Base-by-base conservation (phyloP, 2,329 filamentous ascomycete species). In the Gliomastix tumulicola region DNA sequence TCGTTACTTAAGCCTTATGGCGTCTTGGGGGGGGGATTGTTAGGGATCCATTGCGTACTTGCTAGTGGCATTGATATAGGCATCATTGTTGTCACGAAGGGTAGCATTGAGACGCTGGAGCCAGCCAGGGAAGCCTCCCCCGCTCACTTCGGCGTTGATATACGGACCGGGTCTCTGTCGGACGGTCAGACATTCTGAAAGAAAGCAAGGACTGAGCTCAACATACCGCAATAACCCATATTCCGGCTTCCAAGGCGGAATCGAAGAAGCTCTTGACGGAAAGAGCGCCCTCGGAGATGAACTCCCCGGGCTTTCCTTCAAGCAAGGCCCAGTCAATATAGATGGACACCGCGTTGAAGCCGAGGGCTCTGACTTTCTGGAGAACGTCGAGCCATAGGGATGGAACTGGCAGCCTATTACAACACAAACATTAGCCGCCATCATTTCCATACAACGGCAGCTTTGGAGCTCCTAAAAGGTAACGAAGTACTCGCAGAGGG, bases 321-420 rank as follows among this genome's bases (percentile, higher is more conserved):
- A 85, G 57, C 12, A 86, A 56, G 12, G 78, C 80, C 82, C 82
- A 88, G 46, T 86, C 71, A 7, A 76, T 65, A 50, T 88, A 88
- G 53, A 86, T 83, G 0, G 79, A 84, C 4, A 86, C 78, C 16
- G 72, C 71, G 44, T 81, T 85, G 58, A 83, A 85, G 1, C 83
- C 82, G 1, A 85, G 57, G 2, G 81, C 76, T 56, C 82, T 86
- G 56, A 87, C 71, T 59, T 88, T 88, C 49, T 87, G 78, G 41
- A 87, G 78, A 7, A 87, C 57, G 49, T 88, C 83, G 19, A 83
- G 65, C 69, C 76, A 64, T 3, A 63, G 43, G 7, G 47, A 50
- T 1, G 59, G 57, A 0, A 56, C 56, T 2, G 59, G 58, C 58
- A 45, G 39, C 15, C 23, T 27, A n/a, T n/a, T n/a, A n/a, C n/a